These are phyloP conservation scores for Tripidium arundinaceum DNA, from an alignment of 202 grass and related monocot genomes.

Conservation along the genomic window DNA sequence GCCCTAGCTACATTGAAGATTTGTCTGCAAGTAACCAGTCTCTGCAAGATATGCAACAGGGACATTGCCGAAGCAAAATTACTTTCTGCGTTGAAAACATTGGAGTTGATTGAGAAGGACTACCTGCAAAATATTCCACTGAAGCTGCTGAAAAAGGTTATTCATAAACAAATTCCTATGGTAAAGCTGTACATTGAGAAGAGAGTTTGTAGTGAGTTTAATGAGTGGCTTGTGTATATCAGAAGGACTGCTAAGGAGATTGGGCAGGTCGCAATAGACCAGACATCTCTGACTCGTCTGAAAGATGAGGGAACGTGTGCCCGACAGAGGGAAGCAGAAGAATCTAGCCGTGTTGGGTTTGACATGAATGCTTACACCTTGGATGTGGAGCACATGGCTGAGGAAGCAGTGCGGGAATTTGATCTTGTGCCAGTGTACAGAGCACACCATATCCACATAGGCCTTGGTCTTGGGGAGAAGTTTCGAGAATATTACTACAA, in stretches of 20 bases:
- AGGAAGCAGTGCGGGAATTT: constrained; percentile 54
- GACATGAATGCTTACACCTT: constrained; percentile 52
- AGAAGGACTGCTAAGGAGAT: constrained; percentile 59
- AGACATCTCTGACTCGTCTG: constrained; percentile 42
- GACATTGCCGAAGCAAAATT: constrained; percentile 46
- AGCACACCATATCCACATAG: constrained; percentile 51
- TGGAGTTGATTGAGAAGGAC: constrained; percentile 69
- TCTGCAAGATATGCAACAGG: constrained; percentile 59
- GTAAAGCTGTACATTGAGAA: constrained; percentile 75
- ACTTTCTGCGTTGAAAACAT: constrained; percentile 59
- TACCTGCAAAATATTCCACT: constrained; percentile 61
- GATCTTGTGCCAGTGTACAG: constrained; percentile 68
- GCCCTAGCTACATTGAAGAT: constrained; percentile 53
- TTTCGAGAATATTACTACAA: constrained; percentile 73
- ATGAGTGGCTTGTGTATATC: constrained; percentile 76
- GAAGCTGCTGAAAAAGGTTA: constrained; percentile 51
- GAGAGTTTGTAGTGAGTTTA: constrained; percentile 70
- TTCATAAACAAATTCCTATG: constrained; percentile 64
- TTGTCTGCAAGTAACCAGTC: constrained; percentile 48
- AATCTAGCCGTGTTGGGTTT: constrained; percentile 38
- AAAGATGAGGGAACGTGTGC: constrained; percentile 47
- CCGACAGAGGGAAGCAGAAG: constrained; percentile 57
- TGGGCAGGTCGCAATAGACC: constrained; percentile 56
- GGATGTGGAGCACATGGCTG: constrained; percentile 44
- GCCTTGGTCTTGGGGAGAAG: constrained; percentile 62